Conservation (phyloP, 257 asterid species). For the Prunella vulgaris region DNA sequence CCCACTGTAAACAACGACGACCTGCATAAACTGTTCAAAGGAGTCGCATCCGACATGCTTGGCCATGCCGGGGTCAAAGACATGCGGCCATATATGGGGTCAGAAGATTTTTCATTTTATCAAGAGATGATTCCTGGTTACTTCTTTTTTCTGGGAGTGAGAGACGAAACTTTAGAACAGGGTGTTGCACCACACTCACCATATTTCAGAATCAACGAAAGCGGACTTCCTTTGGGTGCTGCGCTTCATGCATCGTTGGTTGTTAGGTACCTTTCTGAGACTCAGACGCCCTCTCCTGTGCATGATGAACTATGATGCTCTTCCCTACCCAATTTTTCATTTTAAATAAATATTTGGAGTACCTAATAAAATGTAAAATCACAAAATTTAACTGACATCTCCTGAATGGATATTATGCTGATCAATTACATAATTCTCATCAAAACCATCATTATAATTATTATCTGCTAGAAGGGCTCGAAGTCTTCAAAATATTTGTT, state of each 20-base stretch:
- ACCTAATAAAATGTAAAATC: no score
- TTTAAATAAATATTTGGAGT: no score
- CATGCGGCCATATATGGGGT: slow-evolving; percentile 67
- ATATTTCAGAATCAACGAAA: slow-evolving; percentile 54
- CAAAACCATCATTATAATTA: no score
- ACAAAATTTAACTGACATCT: no score
- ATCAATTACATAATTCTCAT: background rate
- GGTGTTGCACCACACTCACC: slow-evolving; percentile 63
- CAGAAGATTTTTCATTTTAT: slow-evolving; percentile 78
- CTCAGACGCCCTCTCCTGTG: slow-evolving; percentile 22
- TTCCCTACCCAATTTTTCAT: no score
- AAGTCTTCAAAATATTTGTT: background rate
- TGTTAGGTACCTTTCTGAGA: slow-evolving; percentile 46
- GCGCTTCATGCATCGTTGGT: slow-evolving; percentile 92
- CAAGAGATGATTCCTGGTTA: slow-evolving; percentile 76
- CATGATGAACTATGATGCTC: slow-evolving; percentile 67
- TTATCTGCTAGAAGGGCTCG: background rate
- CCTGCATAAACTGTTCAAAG: slow-evolving; percentile 50
- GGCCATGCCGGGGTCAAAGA: slow-evolving; percentile 44
- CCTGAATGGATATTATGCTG: no score
- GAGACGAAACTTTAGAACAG: slow-evolving; percentile 37
- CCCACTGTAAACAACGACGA: slow-evolving; percentile 55
- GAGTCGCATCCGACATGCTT: slow-evolving; percentile 65
- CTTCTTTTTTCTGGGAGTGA: slow-evolving; percentile 70
- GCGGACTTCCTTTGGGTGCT: slow-evolving; percentile 75